phyloP scores from a whole-genome alignment of 768 basidiomycete genomes.

The Suillus subaureus region DNA sequence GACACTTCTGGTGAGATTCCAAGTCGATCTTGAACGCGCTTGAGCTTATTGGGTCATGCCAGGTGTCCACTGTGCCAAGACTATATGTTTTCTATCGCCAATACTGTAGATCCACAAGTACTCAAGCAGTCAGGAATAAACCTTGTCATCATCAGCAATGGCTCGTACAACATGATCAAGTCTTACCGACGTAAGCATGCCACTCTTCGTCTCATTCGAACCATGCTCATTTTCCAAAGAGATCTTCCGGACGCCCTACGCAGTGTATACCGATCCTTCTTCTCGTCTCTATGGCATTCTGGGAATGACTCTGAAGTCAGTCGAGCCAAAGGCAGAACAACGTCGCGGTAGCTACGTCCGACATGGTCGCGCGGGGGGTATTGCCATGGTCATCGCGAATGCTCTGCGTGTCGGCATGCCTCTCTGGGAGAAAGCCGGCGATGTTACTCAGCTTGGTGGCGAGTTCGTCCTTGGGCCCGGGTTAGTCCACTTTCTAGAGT shows the following conservation, averaged over 20 bases:
- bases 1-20: slow-evolving; percentile 71
- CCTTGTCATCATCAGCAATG: slow-evolving; percentile 78
- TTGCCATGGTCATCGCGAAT: slow-evolving; percentile 73
- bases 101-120: slow-evolving; percentile 46
- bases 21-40: slow-evolving; percentile 8
- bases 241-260: slow-evolving; percentile 72
- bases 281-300: slow-evolving; percentile 68
- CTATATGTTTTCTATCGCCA: slow-evolving; percentile 73
- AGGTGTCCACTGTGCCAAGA: slow-evolving; percentile 87
- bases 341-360: slow-evolving; percentile 63
- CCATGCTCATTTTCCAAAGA: slow-evolving; percentile 34
- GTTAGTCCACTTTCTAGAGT: slow-evolving; percentile 45
- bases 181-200: slow-evolving; percentile 62
- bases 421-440: slow-evolving; percentile 78
- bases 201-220: not conserved
- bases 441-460: slow-evolving; percentile 80
- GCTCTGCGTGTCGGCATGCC: slow-evolving; percentile 79
- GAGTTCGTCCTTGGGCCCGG: slow-evolving; percentile 81
- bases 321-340: slow-evolving; percentile 43
- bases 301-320: slow-evolving; percentile 66
- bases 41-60: not conserved
- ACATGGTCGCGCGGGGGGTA: slow-evolving; percentile 65
- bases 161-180: slow-evolving; percentile 72
- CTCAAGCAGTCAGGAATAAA: slow-evolving; percentile 54
- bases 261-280: slow-evolving; percentile 80